Conservation (phyloP, 331 rosid genomes). For the Telfairia occidentalis region DNA sequence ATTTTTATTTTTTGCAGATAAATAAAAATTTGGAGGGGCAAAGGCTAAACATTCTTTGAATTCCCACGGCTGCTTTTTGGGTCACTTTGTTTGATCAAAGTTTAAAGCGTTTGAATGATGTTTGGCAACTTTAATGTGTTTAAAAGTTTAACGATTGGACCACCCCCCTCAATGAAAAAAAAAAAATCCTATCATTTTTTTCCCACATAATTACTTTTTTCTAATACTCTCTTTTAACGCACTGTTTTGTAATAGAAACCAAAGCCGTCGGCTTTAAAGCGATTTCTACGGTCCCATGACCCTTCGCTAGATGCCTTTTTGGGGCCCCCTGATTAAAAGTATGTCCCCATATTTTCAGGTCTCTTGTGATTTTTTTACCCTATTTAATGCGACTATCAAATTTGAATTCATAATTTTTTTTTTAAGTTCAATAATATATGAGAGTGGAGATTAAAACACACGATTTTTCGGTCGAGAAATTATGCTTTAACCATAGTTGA, state of each 20-base stretch:
- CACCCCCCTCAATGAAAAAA: neutral
- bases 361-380: too few relatives aligned
- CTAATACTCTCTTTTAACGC: neutral
- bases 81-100: constrained; percentile 4
- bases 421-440: too few relatives aligned
- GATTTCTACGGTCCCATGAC: neutral
- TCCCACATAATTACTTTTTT: neutral
- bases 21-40: neutral
- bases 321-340: neutral
- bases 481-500: too few relatives aligned
- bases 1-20: neutral
- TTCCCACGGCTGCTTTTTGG: constrained; percentile 9
- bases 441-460: too few relatives aligned
- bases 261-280: neutral
- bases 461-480: too few relatives aligned
- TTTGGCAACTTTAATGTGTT: neutral
- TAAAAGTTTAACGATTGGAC: neutral
- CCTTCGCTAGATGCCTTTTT: neutral
- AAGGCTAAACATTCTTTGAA: constrained; percentile 10
- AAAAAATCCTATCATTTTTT: neutral
- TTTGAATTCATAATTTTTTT: too few relatives aligned
- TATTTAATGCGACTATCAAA: too few relatives aligned
- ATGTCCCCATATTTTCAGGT: neutral
- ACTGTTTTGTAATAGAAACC: neutral
- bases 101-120: neutral